Evolutionary conservation across 2,329 filamentous ascomycete species (phyloP).

Genomic region (Xylaria polymorpha): DNA sequence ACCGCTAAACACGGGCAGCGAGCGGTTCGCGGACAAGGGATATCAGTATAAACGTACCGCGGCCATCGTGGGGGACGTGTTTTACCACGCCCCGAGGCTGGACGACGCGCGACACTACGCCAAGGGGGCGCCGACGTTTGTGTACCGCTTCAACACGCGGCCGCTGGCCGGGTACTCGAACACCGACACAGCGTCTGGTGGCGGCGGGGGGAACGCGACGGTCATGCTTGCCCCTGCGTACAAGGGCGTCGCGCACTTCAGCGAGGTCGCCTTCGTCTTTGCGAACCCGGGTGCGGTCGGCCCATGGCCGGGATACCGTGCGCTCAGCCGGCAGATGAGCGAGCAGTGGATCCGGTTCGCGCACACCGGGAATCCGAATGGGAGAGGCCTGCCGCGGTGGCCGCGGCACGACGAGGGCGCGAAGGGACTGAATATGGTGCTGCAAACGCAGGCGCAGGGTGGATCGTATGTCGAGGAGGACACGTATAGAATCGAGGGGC

Average conservation of each 20-base stretch:
- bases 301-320: conserved; percentile 44
- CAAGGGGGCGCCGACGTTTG: conserved; percentile 61
- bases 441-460: conserved; percentile 48
- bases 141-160: conserved; percentile 70
- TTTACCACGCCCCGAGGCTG: conserved; percentile 67
- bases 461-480: conserved; percentile 50
- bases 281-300: conserved; percentile 46
- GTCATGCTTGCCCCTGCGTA: conserved; percentile 48
- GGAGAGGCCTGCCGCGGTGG: conserved; percentile 45
- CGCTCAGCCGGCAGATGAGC: conserved; percentile 47
- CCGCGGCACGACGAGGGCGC: conserved; percentile 45
- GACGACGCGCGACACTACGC: conserved; percentile 58
- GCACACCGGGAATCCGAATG: conserved; percentile 44
- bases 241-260: conserved; percentile 53
- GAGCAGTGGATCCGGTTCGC: conserved; percentile 49
- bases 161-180: conserved; percentile 34
- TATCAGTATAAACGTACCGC: conserved; percentile 64
- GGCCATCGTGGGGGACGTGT: conserved; percentile 65
- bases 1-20: conserved; percentile 55
- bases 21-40: conserved; percentile 53
- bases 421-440: conserved; percentile 48
- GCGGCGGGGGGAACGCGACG: conserved; percentile 8
- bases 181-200: conserved; percentile 35
- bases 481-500: conserved; percentile 49
- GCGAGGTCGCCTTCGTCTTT: conserved; percentile 55